Evolutionary conservation across 768 basidiomycete genomes (phyloP).

Genomic region (Tylopilus sp.): DNA sequence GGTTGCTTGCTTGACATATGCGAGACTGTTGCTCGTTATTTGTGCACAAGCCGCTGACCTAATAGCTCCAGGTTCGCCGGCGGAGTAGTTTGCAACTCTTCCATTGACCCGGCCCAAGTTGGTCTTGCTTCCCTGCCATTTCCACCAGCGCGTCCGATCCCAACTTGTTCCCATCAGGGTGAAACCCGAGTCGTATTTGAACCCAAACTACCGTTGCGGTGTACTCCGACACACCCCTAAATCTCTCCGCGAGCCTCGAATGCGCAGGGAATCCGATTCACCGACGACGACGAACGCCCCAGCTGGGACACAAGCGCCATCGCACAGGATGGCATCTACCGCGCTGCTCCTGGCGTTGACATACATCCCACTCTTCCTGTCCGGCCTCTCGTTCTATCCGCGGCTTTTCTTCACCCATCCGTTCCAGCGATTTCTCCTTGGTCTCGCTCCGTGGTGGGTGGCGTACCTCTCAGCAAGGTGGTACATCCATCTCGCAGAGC

Average conservation of each 20-base stretch:
- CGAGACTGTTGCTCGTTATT: too few relatives aligned
- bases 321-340: not conserved
- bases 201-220: slow-evolving; percentile 9
- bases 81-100: too few relatives aligned
- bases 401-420: slow-evolving; percentile 11
- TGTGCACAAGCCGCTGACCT: too few relatives aligned
- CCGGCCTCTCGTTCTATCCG: slow-evolving; percentile 12
- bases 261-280: not conserved
- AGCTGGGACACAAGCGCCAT: not conserved
- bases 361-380: slow-evolving; percentile 15
- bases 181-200: too few relatives aligned
- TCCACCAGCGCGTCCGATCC: too few relatives aligned
- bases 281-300: slow-evolving; percentile 8
- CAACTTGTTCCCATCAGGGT: not conserved
- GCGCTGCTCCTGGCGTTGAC: slow-evolving; percentile 14
- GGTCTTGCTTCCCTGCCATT: not conserved
- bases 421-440: slow-evolving; percentile 16
- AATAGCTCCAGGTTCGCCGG: too few relatives aligned
- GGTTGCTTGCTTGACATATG: too few relatives aligned
- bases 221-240: slow-evolving; percentile 5
- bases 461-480: slow-evolving; percentile 18
- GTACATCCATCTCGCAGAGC: slow-evolving; percentile 21
- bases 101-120: too few relatives aligned
- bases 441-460: slow-evolving; percentile 20
- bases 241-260: not conserved